Evolutionary conservation across 169 alveolate genomes (phyloP).

Genomic region (Eimeria praecox): DNA sequence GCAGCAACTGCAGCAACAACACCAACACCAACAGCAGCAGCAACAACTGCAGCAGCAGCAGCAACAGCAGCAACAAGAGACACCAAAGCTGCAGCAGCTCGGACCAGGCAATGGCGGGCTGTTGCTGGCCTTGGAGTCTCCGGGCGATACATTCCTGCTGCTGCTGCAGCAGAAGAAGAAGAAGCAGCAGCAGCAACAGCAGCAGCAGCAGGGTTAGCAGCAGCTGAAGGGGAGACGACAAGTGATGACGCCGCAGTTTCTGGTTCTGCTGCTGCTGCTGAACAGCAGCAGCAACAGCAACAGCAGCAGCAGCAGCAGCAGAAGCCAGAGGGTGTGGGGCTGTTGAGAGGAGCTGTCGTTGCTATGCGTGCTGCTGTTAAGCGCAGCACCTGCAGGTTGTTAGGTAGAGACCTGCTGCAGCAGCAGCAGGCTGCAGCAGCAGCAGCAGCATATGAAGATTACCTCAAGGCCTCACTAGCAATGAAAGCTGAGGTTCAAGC

Average conservation of each 20-base stretch:
- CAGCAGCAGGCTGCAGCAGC: neutral
- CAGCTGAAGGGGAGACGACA: neutral
- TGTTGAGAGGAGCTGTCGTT: neutral
- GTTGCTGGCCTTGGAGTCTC: constrained; percentile 67
- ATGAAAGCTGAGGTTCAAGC: constrained; percentile 49
- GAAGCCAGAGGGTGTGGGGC: constrained; percentile 20
- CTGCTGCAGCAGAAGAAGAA: constrained; percentile 3
- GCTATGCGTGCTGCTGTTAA: constrained; percentile 41
- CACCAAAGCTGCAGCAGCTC: neutral
- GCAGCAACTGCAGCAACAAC: neutral
- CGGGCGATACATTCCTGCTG: constrained; percentile 67
- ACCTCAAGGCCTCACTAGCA: constrained; percentile 35
- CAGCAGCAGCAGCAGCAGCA: constrained; percentile 30
- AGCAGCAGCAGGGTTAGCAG: too few species aligned
- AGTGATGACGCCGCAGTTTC: neutral
- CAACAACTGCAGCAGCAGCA: constrained; percentile 20
- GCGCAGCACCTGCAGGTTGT: constrained; percentile 40
- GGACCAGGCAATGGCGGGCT: constrained; percentile 11
- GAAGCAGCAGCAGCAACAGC: neutral
- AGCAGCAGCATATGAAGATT: constrained; percentile 11
- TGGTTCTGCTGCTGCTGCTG: constrained; percentile 20
- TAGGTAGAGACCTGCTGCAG: constrained; percentile 7
- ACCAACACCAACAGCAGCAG: constrained; percentile 4
- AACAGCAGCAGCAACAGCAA: neutral
- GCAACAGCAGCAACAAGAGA: constrained; percentile 37